Percentiles rank a stretch among this genome's conserved stretches.
Conservation (phyloP, 805 yeast genomes). For the Cephaloascus fragrans region DNA sequence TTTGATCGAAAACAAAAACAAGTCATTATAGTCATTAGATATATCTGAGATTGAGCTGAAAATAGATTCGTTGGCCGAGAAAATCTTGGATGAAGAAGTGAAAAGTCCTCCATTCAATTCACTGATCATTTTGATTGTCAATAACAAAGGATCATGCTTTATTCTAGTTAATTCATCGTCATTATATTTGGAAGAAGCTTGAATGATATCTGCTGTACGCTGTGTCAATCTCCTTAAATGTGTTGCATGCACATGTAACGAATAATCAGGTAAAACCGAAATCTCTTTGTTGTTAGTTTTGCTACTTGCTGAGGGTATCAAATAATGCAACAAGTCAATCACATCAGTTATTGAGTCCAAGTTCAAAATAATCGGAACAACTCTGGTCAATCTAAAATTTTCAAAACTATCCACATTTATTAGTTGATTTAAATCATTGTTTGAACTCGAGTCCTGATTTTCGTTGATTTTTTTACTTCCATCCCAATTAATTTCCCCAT, state of each 20-base stretch:
- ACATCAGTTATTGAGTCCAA: slow-evolving; percentile 22
- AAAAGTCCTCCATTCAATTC: slow-evolving; percentile 18
- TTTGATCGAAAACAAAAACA: not conserved
- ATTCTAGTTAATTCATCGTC: slow-evolving; percentile 5
- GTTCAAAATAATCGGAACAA: slow-evolving; percentile 17
- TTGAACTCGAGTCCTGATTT: not conserved
- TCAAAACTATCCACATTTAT: slow-evolving; percentile 8
- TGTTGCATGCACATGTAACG: slow-evolving; percentile 33
- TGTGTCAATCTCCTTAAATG: slow-evolving; percentile 54
- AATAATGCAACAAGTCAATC: slow-evolving; percentile 20
- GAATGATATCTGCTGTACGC: slow-evolving; percentile 60
- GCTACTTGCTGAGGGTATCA: slow-evolving; percentile 12
- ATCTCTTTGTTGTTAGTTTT: slow-evolving; percentile 7
- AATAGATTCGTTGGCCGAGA: slow-evolving; percentile 1
- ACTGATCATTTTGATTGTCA: slow-evolving; percentile 23
- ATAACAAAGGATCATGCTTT: slow-evolving; percentile 16
- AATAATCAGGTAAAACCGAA: slow-evolving; percentile 7
- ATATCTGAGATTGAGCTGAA: not conserved
- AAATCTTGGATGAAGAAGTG: slow-evolving; percentile 6
- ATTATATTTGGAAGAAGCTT: slow-evolving; percentile 38
- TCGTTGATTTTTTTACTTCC: slow-evolving; percentile 8
- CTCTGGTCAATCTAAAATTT: slow-evolving; percentile 12
- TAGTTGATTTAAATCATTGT: not conserved
- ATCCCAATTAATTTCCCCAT: slow-evolving; percentile 16
- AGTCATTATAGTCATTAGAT: not conserved